phyloP scores from a whole-genome alignment of 2,329 filamentous ascomycete species.

The Paracorniculantispora psalliotae region DNA sequence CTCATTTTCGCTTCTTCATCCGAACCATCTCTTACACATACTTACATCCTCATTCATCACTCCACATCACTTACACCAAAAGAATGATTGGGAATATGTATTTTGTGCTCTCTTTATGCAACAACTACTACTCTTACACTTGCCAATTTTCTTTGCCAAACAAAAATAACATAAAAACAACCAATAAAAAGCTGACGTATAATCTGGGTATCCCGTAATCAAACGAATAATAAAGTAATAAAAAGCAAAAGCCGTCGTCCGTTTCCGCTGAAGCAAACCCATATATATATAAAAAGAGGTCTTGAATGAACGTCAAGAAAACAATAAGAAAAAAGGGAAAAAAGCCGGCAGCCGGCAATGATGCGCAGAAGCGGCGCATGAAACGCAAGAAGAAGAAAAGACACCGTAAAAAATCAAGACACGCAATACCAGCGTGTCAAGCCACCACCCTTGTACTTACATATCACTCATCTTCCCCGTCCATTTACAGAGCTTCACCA shows the following conservation, averaged over 20 bases:
- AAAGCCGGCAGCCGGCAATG: neutral
- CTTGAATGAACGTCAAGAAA: neutral
- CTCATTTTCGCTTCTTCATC: too few species aligned
- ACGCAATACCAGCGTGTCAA: neutral
- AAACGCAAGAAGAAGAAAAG: neutral
- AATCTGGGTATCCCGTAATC: slow-evolving; percentile 13
- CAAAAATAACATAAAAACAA: neutral
- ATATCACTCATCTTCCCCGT: slow-evolving; percentile 1
- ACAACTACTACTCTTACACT: slow-evolving; percentile 5
- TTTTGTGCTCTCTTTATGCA: neutral
- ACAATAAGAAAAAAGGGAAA: neutral
- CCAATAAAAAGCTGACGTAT: neutral
- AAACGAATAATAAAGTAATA: slow-evolving; percentile 8
- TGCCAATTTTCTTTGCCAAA: neutral
- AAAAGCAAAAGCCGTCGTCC: slow-evolving; percentile 1
- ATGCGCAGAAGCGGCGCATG: neutral
- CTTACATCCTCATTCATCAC: too few species aligned
- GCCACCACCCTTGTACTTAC: neutral
- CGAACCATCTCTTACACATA: too few species aligned
- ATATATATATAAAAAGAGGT: neutral
- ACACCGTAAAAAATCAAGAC: neutral
- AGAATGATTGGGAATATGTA: neutral
- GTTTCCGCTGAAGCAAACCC: slow-evolving; percentile 8
- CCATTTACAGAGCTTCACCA: slow-evolving; percentile 21
- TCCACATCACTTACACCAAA: neutral